phyloP scores from a whole-genome alignment of 495 filamentous ascomycete species.

The Penicillium bovifimosum region DNA sequence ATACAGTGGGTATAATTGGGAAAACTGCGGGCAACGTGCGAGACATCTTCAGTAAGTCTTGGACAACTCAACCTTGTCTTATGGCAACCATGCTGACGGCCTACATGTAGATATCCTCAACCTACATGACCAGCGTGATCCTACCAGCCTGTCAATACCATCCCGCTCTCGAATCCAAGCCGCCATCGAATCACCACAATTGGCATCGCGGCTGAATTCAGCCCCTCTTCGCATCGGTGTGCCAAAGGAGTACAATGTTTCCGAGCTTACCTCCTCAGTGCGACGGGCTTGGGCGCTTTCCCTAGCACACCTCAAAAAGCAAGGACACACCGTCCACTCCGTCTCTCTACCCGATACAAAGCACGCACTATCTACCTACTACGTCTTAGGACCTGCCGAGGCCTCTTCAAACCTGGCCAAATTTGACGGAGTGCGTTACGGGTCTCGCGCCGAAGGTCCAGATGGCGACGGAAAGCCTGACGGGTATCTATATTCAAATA shows the following conservation, averaged over 20 bases:
- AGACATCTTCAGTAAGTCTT: conserved; percentile 49
- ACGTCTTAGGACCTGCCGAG: conserved; percentile 90
- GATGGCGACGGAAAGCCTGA: conserved; percentile 27
- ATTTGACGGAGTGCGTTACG: conserved; percentile 93
- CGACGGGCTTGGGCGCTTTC: conserved; percentile 62
- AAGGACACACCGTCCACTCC: conserved; percentile 64
- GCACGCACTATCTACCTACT: conserved; percentile 86
- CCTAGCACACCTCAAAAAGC: conserved; percentile 48
- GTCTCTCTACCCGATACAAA: conserved; percentile 82
- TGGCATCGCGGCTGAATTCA: conserved; percentile 27
- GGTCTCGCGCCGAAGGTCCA: conserved; percentile 42
- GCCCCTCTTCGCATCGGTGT: conserved; percentile 59
- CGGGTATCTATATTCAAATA: conserved; percentile 67
- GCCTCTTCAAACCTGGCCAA: conserved; percentile 96
- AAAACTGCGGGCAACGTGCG: conserved; percentile 42
- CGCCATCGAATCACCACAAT: conserved; percentile 16
- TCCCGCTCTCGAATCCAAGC: conserved; percentile 46
- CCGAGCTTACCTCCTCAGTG: conserved; percentile 65
- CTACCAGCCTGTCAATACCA: conserved; percentile 58
- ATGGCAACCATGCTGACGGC: background rate
- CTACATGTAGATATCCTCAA: conserved; percentile 47
- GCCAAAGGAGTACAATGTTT: conserved; percentile 82
- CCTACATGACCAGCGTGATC: conserved; percentile 65
- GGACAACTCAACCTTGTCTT: background rate
- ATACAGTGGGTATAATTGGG: conserved; percentile 84